Conservation (phyloP, 2,329 filamentous ascomycete genomes). For the Monosporascus sp. region DNA sequence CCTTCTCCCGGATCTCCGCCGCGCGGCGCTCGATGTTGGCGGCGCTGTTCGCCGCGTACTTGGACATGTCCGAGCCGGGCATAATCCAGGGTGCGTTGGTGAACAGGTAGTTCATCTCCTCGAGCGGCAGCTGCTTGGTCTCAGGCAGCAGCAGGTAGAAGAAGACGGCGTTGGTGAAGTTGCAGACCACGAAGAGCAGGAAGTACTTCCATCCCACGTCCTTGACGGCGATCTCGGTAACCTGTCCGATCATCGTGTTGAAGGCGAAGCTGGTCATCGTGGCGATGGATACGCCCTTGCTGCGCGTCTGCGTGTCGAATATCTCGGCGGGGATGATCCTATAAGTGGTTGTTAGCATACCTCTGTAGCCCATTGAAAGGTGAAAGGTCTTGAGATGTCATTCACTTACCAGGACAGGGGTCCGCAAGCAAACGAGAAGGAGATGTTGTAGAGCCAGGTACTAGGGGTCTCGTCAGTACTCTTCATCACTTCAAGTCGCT, state of each 20-base stretch:
- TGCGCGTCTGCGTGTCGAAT: constrained; percentile 70
- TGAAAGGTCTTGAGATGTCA: background rate
- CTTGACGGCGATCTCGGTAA: constrained; percentile 41
- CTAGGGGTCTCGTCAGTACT: constrained; percentile 24
- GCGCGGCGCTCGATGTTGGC: constrained; percentile 55
- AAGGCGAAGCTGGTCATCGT: constrained; percentile 70
- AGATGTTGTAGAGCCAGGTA: constrained; percentile 79
- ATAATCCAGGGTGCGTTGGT: constrained; percentile 59
- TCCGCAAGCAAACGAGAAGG: constrained; percentile 65
- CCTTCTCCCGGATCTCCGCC: constrained; percentile 52
- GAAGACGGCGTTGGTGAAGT: constrained; percentile 41
- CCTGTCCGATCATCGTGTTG: constrained; percentile 51
- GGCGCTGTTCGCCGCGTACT: constrained; percentile 39
- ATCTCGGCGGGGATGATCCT: constrained; percentile 63
- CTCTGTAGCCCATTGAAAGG: constrained; percentile 28
- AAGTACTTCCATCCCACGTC: constrained; percentile 52
- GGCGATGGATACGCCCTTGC: constrained; percentile 69
- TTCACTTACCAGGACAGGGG: constrained; percentile 45
- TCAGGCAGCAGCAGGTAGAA: constrained; percentile 64
- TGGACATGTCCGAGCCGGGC: constrained; percentile 47
- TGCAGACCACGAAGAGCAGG: constrained; percentile 59
- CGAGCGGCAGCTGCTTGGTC: constrained; percentile 56
- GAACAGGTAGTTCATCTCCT: constrained; percentile 64
- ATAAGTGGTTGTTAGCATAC: constrained; percentile 4
- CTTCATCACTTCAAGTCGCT: background rate